A percentile compares a stretch with the other conserved stretches of the same genome.
Conservation (phyloP, 257 asterid genomes). For the Jasminum sambac region DNA sequence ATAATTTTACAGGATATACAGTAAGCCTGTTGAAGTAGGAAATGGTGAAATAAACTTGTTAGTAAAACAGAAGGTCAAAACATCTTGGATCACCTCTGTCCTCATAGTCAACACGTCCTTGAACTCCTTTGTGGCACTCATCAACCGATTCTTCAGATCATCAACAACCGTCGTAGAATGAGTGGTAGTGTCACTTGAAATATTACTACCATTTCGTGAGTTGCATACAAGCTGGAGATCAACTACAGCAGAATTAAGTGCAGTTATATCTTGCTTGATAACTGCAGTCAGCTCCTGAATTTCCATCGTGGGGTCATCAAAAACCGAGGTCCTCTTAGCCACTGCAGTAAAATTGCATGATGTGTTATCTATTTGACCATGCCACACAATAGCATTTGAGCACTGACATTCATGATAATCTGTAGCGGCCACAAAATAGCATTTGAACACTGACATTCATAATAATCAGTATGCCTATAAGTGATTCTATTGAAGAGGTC, state of each 20-base stretch:
- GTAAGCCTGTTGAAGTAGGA: neutral
- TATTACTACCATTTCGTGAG: constrained; percentile 58
- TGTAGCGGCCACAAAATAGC: neutral
- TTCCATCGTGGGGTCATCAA: constrained; percentile 92
- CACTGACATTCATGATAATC: neutral
- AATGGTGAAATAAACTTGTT: neutral
- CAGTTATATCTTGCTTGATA: constrained; percentile 91
- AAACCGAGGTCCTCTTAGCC: constrained; percentile 90
- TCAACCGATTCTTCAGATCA: constrained; percentile 84
- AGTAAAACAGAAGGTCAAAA: constrained; percentile 15
- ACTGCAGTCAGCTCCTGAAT: constrained; percentile 92
- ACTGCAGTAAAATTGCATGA: constrained; percentile 44
- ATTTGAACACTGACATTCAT: neutral
- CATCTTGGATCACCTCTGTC: constrained; percentile 69
- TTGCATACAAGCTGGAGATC: constrained; percentile 80
- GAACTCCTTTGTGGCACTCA: constrained; percentile 90
- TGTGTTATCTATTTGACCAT: constrained; percentile 2
- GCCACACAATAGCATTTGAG: neutral
- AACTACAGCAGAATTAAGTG: constrained; percentile 84
- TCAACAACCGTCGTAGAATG: constrained; percentile 95
- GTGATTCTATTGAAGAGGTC: neutral
- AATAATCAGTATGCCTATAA: neutral
- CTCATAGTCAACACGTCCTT: constrained; percentile 92
- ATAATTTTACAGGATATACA: neutral
- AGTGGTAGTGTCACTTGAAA: constrained; percentile 68